Evolutionary conservation across 441 rosid species (phyloP).

Genomic region (Biscutella auriculata): DNA sequence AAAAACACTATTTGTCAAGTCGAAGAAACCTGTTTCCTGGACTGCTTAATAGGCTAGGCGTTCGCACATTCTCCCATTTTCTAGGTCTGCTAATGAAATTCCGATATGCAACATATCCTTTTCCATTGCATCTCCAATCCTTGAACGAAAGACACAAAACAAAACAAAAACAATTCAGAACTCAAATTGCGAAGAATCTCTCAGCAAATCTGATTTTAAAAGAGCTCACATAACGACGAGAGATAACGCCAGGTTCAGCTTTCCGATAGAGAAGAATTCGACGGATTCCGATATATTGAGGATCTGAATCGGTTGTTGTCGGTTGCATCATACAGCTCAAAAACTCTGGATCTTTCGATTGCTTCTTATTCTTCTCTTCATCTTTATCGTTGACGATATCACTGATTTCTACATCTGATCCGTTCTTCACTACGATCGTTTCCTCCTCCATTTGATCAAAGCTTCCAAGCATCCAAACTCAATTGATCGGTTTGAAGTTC

Average conservation of each 20-base stretch:
- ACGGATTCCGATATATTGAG: slow-evolving; percentile 56
- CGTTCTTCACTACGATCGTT: neutral
- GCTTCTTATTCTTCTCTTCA: slow-evolving; percentile 10
- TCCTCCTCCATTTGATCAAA: slow-evolving; percentile 33
- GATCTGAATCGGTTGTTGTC: slow-evolving; percentile 40
- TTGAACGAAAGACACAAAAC: slow-evolving; percentile 14
- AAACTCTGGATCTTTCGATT: slow-evolving; percentile 45
- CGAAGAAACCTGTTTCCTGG: slow-evolving; percentile 69
- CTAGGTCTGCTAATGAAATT: slow-evolving; percentile 76
- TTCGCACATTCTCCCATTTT: slow-evolving; percentile 56
- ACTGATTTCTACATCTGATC: slow-evolving; percentile 15
- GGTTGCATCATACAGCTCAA: slow-evolving; percentile 80
- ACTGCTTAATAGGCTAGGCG: slow-evolving; percentile 56
- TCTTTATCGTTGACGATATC: neutral
- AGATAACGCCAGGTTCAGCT: slow-evolving; percentile 39
- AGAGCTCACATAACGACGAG: slow-evolving; percentile 53
- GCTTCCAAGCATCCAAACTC: neutral
- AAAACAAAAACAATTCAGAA: neutral
- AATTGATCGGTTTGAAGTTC: too few relatives aligned
- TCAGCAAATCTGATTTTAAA: neutral
- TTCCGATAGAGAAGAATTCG: slow-evolving; percentile 74
- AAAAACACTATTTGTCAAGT: neutral
- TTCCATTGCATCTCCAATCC: slow-evolving; percentile 95
- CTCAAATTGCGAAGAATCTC: neutral
- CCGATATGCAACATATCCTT: slow-evolving; percentile 73